Percentiles rank a stretch among this genome's conserved stretches.
Conservation (phyloP, 768 basidiomycete genomes). For the Tulasnella calospora region DNA sequence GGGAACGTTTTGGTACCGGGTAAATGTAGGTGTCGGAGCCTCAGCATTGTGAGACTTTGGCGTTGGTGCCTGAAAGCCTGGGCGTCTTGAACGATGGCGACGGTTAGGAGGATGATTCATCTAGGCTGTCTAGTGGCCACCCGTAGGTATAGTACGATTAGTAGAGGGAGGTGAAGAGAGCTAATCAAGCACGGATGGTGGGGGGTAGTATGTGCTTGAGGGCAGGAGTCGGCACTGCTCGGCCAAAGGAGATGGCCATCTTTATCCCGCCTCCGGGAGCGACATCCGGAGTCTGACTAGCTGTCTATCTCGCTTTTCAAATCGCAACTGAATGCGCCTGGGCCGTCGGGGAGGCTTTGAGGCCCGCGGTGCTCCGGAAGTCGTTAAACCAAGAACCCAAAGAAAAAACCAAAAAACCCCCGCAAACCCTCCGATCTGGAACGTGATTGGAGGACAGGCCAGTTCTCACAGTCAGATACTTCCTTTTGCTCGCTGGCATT, state of each 20-base stretch:
- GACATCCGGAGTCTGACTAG: background rate
- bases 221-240: background rate
- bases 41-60: background rate
- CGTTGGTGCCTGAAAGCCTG: background rate
- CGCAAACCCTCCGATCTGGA: background rate
- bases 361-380: background rate
- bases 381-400: background rate
- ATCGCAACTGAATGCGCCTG: background rate
- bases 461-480: background rate
- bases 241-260: background rate
- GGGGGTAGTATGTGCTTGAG: background rate
- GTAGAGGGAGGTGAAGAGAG: background rate
- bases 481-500: background rate
- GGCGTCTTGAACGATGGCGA: background rate
- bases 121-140: background rate
- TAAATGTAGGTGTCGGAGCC: background rate
- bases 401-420: background rate
- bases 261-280: background rate
- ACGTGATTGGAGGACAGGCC: background rate
- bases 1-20: background rate
- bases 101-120: background rate
- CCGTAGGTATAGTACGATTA: background rate
- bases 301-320: conserved; percentile 5
- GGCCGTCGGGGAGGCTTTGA: background rate
- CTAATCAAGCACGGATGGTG: background rate